Base-by-base conservation (phyloP, 73 alveolate species). In the Uronychia setigera region DNA sequence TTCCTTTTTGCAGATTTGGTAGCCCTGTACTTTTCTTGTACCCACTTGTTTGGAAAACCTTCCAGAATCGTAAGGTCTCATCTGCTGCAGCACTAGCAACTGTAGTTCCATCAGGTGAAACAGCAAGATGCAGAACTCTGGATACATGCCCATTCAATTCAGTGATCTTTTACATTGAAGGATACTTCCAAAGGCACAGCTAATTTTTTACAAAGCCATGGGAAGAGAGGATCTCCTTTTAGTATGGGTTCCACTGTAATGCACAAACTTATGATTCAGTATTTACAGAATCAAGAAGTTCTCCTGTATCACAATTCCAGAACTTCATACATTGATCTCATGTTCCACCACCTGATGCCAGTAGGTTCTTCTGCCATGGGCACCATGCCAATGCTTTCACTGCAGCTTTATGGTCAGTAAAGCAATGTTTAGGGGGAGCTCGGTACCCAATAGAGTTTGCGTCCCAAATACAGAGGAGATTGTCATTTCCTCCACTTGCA, bases 331-430 rank as follows among this genome's bases (percentile, higher is more conserved):
- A 81, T 81, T 92, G 80, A 83, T 96, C 99, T 77, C 92, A 86
- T 76, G 91, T 92, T 26, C 99, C 99, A 35, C 99, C 99, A 29
- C 99, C 99, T 11, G 97, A 87, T 13, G 98, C 98, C 34, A 96
- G 88, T 34, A 96, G 78, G 58, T 89, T 89, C 78, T 90, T 89
- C 83, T 95, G 89, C 95, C 96, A 95, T 29, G 99, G 99, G 33
- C 98, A 91, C 98, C 99, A 96, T 29, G 97, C 94, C 60, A 96
- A 77, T 25, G 99, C 99, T 83, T 94, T 95, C 1, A 96, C 98
- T 0, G 99, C 98, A 31, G 98, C 99, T 85, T 90, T 94, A 87
- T 96, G 99, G 32, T 94, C 92, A 81, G 92, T 88, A 34, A 96
- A 89, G 59, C 87, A 83, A 85, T 60, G 79, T 60, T 82, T 81